Base-by-base conservation (phyloP, 179 eudicot genomes). In the Corrigiola litoralis region DNA sequence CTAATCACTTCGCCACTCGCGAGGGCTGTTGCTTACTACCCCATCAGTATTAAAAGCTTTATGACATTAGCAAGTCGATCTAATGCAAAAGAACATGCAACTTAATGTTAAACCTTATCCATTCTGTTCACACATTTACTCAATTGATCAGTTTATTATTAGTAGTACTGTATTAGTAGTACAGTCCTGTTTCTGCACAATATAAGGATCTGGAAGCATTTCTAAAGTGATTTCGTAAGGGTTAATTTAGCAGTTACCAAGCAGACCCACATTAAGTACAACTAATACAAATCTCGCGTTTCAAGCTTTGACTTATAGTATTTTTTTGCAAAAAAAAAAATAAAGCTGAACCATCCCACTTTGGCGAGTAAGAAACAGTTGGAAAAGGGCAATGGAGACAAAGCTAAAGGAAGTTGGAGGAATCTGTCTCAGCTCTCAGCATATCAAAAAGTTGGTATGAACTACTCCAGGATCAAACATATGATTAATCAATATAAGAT, bases 11-110 rank as follows among this genome's bases (percentile, higher is more conserved):
- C 45, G n/a, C n/a, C n/a, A n/a, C 14, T 40, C 44, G 28, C 51
- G 52, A 60, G 52, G 65, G 52, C 0, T 60, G 52, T 60, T 60
- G 51, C 49, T 27, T 18, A n/a, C n/a, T n/a, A n/a, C n/a, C n/a
- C n/a, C n/a, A n/a, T n/a, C n/a, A n/a, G n/a, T n/a, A n/a, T n/a
- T n/a, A n/a, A n/a, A n/a, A n/a, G n/a, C n/a, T n/a, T n/a, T n/a
- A n/a, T n/a, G n/a, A n/a, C n/a, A n/a, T n/a, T n/a, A n/a, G n/a
- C n/a, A n/a, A n/a, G n/a, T n/a, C n/a, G n/a, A n/a, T n/a, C n/a
- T n/a, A n/a, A n/a, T n/a, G n/a, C n/a, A n/a, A n/a, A n/a, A n/a
- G n/a, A n/a, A n/a, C 20, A 40, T 33, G 6, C 51, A 42, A 60
- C 17, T 28, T 2, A 17, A 28, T 62, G 21, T 14, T 18, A 5